Conservation (phyloP, 2,329 filamentous ascomycete species). For the Didymosphaeria variabile region DNA sequence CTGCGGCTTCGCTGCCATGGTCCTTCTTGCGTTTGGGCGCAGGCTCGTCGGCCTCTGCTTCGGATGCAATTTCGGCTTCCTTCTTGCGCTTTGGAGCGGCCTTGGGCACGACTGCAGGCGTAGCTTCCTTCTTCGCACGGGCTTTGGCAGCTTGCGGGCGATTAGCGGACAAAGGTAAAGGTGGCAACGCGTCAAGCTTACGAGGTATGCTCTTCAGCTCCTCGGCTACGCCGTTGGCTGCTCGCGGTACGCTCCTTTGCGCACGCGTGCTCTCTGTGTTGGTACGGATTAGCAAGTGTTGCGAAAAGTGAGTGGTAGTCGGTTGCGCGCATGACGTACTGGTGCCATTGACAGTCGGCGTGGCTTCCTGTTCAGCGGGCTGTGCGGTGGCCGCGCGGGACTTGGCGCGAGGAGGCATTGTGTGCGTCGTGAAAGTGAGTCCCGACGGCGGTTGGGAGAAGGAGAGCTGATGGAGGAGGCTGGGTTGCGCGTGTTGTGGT, state of each 20-base stretch:
- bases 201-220: constrained; percentile 21
- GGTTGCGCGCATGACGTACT: constrained; percentile 34
- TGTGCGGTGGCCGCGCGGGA: constrained; percentile 41
- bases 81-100: constrained; percentile 15
- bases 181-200: constrained; percentile 12
- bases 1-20: constrained; percentile 33
- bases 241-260: constrained; percentile 34
- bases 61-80: constrained; percentile 21
- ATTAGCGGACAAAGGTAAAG: constrained; percentile 15
- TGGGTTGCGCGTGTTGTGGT: constrained; percentile 36
- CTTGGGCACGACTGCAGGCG: constrained; percentile 26
- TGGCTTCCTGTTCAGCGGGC: constrained; percentile 34
- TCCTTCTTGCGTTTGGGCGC: constrained; percentile 21
- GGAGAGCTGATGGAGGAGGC: constrained; percentile 14
- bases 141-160: constrained; percentile 12
- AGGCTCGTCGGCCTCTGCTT: constrained; percentile 4
- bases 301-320: constrained; percentile 25
- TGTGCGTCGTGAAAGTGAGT: constrained; percentile 22
- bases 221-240: constrained; percentile 16
- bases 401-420: constrained; percentile 41
- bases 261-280: constrained; percentile 33
- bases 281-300: constrained; percentile 23
- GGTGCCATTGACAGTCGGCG: constrained; percentile 40
- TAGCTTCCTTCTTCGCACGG: constrained; percentile 21
- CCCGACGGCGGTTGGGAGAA: constrained; percentile 8